A percentile compares a stretch with the other conserved stretches of the same genome.
Conservation (phyloP, 192 early-diverging fungal species). For the Coemansia sp. region DNA sequence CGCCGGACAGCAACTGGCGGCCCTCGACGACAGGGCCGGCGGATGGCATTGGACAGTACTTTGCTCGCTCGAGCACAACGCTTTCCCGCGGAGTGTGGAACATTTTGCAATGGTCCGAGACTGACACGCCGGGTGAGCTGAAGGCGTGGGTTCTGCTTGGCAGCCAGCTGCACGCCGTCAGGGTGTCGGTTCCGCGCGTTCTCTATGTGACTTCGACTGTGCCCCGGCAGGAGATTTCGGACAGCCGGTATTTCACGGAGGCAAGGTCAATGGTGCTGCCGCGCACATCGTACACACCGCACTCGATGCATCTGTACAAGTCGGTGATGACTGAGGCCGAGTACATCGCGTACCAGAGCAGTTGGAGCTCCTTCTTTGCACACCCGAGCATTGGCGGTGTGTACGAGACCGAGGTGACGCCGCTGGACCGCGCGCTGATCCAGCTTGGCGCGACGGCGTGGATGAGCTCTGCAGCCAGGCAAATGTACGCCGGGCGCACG, state of each 20-base stretch:
- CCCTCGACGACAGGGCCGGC: not conserved
- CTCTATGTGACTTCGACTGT: constrained; percentile 82
- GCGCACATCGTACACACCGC: constrained; percentile 58
- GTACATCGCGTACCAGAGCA: constrained; percentile 69
- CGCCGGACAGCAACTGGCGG: constrained; percentile 1
- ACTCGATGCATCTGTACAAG: constrained; percentile 71
- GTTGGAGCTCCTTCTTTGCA: constrained; percentile 78
- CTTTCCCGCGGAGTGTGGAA: constrained; percentile 75
- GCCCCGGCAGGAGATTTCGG: constrained; percentile 51
- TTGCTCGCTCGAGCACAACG: constrained; percentile 65
- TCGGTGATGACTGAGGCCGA: constrained; percentile 78
- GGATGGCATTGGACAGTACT: constrained; percentile 55
- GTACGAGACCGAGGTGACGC: constrained; percentile 88
- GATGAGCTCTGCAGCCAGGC: constrained; percentile 26
- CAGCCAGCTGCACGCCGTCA: constrained; percentile 67
- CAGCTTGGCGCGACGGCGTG: constrained; percentile 64
- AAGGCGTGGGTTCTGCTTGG: constrained; percentile 80
- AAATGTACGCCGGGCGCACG: constrained; percentile 17
- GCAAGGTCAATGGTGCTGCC: constrained; percentile 66
- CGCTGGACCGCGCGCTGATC: constrained; percentile 78
- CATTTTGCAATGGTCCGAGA: constrained; percentile 80
- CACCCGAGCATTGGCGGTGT: constrained; percentile 88
- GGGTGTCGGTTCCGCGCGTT: constrained; percentile 73
- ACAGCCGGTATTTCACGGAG: constrained; percentile 48
- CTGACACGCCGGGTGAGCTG: constrained; percentile 83